Evolutionary conservation across 2,329 filamentous ascomycete genomes (phyloP), one percentile per base, ranked within the genome.

Genomic region (Tolypocladium cylindrosporum): DNA sequence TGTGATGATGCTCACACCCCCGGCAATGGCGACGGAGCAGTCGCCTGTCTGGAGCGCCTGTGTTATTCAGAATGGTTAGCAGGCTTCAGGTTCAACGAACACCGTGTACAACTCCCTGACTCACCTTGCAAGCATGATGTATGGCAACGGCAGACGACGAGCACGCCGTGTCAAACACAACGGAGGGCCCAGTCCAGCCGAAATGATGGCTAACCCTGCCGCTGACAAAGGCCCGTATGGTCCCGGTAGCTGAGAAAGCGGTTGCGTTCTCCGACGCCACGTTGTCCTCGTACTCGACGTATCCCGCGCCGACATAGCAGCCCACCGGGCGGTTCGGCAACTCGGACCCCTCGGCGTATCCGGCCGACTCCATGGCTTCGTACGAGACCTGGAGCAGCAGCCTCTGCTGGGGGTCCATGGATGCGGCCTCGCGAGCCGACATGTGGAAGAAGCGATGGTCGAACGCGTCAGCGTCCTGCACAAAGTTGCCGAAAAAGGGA

Each of bases 131-230:
- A 0, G 71, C 73, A 3, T 59, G 57, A 56, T 74, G 64, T 4
- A 75, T 63, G 0, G 72, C 69, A 4, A 74, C 72, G 0, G 65
- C 57, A 0, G 71, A 71, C 0, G 72, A 67, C 0, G 72, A 72
- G 58, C 73, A 76, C 0, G 74, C 74, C 1, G 70, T 72, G 56
- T 76, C 71, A 27, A 74, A 57, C 0, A 66, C 64, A 6, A 71
- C 57, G 2, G 67, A 65, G 0, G 73, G 72, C 1, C 74, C 72
- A 1, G 62, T 66, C 69, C 69, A 74, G 13, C 71, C 70, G 56
- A 73, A 75, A 51, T 63, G 63, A 55, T 75, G 68, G 34, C 62
- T 68, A 19, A 75, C 58, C 13, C 61, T 62, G 13, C 72, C 72
- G n/a, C 61, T 60, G 2, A 71, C 58, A 56, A 74, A 74, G 1